A percentile compares a stretch with the other conserved stretches of the same genome.
Conservation (phyloP, 2,329 filamentous ascomycete genomes). For the Pezicula rhizophila region DNA sequence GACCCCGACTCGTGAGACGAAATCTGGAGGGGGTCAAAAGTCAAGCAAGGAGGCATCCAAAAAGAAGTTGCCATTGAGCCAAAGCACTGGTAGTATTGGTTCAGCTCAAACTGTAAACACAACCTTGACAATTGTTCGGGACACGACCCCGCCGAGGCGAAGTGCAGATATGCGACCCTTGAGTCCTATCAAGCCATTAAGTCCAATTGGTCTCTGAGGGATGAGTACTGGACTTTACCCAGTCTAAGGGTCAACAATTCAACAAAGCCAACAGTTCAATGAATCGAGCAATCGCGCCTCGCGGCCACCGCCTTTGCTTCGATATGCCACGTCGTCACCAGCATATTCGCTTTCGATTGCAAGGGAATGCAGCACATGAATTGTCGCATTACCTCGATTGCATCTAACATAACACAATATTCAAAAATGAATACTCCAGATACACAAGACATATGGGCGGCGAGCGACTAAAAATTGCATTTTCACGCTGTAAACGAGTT, state of each 20-base stretch:
- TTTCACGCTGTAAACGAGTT: background rate
- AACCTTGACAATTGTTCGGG: conserved; percentile 19
- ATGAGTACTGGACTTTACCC: background rate
- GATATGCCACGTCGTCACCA: background rate
- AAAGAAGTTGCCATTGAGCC: conserved; percentile 39
- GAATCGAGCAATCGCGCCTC: background rate
- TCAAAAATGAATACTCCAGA: background rate
- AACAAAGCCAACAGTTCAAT: background rate
- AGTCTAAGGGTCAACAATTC: background rate
- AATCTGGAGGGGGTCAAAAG: conserved; percentile 15
- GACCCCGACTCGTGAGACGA: background rate
- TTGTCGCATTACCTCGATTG: background rate
- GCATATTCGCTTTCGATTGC: too few relatives aligned
- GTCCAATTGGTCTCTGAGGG: conserved; percentile 48
- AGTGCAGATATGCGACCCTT: conserved; percentile 36
- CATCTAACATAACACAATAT: background rate
- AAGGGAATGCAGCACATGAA: too few relatives aligned
- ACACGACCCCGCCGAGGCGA: conserved; percentile 15
- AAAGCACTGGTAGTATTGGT: conserved; percentile 20
- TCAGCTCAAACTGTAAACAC: conserved; percentile 16
- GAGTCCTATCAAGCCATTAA: conserved; percentile 62
- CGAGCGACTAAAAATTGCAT: background rate
- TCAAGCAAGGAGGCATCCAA: conserved; percentile 29
- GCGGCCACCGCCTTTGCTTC: background rate
- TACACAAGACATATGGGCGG: background rate